Evolutionary conservation across 768 basidiomycete genomes (phyloP), one percentile per base, ranked within the genome.

Genomic region (Pluteus cervinus): DNA sequence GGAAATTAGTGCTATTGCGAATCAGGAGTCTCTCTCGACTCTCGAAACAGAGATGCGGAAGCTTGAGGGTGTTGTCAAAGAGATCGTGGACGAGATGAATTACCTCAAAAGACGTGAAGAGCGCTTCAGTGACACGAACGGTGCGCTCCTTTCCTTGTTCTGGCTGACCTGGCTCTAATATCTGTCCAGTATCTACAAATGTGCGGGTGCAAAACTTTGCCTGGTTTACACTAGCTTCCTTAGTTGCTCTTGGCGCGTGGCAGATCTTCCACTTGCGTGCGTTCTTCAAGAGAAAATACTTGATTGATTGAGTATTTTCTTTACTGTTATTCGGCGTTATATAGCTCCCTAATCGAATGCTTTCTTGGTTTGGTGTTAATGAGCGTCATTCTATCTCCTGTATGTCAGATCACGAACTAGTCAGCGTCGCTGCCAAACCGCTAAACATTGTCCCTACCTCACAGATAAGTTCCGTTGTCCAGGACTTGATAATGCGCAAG

Each of bases 1-100:
- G 39, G 15, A 24, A 17, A 42, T 2, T 53, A 96, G 92, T 51
- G 96, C 96, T 17, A 99, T 98, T 57, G 96, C 96, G 7, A 97
- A 96, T 63, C 93, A 97, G 57, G 96, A 99, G 58, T 92, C 89
- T 1, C 69, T 98, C 0, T 96, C 91, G 5, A 86, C 86, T 0
- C 76, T 99, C 14, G 96, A 99, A 63, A 93, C 90, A 0, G 96
- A 98, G 60, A 97, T 98, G 93, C 79, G 92, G 26, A 98, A 98
- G 54, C 71, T 99, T 3, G 96, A 99, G 58, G 93, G 90, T 0
- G 60, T 97, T 10, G 86, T 92, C 24, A 89, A 92, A 57, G 96
- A 98, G 65, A 80, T 99, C 36, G 79, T 85, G 10, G 93, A 97
- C 50, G 93, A 99, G 61, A 70, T 97, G 68, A 75, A 76, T 6